Base-by-base conservation (phyloP, 257 asterid species). In the Thymus mandschuricus region DNA sequence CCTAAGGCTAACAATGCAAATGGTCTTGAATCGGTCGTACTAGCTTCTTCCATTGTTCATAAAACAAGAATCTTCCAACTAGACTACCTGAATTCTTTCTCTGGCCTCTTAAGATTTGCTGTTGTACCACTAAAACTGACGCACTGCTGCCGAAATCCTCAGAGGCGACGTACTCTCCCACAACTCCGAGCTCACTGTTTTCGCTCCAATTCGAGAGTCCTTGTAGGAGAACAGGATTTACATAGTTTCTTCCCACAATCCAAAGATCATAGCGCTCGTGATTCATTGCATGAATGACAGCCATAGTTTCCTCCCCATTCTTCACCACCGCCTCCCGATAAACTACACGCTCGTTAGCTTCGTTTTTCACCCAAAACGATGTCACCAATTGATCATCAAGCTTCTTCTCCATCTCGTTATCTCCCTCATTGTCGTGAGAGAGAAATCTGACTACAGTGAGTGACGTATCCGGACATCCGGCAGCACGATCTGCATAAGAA, bases 321-420 rank as follows among this genome's bases (percentile, higher is more conserved):
- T 50, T 81, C 74, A 90, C 97, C 35, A 83, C 86, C 11, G 88
- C 91, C 81, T 92, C 97, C 63, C 83, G 66, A 68, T 93, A 93
- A 35, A 71, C 70, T 11, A 93, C 82, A 48, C 82, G 75, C 1
- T 58, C 12, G 28, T 85, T 88, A 8, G 81, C 82, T 76, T 90
- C 96, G 15, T 89, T 83, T 71, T 93, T 92, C 83, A 93, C 95
- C 98, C 96, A 90, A 70, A 93, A 93, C 86, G 90, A 82, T 3
- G 93, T 90, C 49, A 93, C 93, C 29, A 88, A 28, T 28, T 90
- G 96, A 68, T 93, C 98, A 71, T 90, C 98, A 3, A 93, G 91
- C 73, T 87, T 88, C 89, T 86, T 90, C 79, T 93, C 98, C 69
- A 80, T 56, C 65, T 65, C 72, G 8, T 64, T 51, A 29, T 90